Evolutionary conservation across 495 filamentous ascomycete species (phyloP).

Genomic region (Extremus antarcticus): DNA sequence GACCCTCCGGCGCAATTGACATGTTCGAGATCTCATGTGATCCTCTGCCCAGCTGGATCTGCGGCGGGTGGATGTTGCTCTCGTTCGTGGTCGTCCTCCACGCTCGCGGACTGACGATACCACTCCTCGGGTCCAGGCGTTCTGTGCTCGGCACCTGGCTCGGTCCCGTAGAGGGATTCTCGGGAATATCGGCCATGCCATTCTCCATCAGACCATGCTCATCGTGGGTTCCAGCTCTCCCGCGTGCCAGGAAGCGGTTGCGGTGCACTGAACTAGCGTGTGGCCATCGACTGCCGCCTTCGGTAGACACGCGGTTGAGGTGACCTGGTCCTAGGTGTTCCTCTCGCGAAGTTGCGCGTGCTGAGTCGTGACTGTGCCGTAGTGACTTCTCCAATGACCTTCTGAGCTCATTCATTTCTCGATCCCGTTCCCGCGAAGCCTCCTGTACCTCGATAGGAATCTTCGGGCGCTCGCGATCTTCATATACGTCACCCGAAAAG

Average conservation of each 20-base stretch:
- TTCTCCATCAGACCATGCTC: slow-evolving; percentile 26
- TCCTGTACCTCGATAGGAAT: slow-evolving; percentile 20
- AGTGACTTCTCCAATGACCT: slow-evolving; percentile 15
- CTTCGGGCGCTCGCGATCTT: slow-evolving; percentile 31
- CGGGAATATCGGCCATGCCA: slow-evolving; percentile 29
- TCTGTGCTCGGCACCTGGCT: neutral
- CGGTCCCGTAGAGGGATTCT: slow-evolving; percentile 13
- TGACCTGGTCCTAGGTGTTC: slow-evolving; percentile 4
- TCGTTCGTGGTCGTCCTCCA: slow-evolving; percentile 12
- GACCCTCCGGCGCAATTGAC: neutral
- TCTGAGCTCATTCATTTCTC: slow-evolving; percentile 5
- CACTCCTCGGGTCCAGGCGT: slow-evolving; percentile 26
- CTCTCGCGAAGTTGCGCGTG: slow-evolving; percentile 21
- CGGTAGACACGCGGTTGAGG: slow-evolving; percentile 22
- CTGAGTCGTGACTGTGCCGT: slow-evolving; percentile 7
- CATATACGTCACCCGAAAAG: slow-evolving; percentile 58
- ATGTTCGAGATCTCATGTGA: neutral
- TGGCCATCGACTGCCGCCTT: slow-evolving; percentile 16
- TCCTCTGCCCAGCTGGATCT: slow-evolving; percentile 10
- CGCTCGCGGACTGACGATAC: slow-evolving; percentile 23
- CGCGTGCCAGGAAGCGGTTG: slow-evolving; percentile 32
- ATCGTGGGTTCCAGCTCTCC: slow-evolving; percentile 8
- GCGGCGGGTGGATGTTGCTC: slow-evolving; percentile 6
- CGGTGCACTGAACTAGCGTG: slow-evolving; percentile 22
- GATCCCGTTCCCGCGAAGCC: slow-evolving; percentile 21